phyloP scores from a whole-genome alignment of 768 basidiomycete species.

The Macrocybe gigantea region DNA sequence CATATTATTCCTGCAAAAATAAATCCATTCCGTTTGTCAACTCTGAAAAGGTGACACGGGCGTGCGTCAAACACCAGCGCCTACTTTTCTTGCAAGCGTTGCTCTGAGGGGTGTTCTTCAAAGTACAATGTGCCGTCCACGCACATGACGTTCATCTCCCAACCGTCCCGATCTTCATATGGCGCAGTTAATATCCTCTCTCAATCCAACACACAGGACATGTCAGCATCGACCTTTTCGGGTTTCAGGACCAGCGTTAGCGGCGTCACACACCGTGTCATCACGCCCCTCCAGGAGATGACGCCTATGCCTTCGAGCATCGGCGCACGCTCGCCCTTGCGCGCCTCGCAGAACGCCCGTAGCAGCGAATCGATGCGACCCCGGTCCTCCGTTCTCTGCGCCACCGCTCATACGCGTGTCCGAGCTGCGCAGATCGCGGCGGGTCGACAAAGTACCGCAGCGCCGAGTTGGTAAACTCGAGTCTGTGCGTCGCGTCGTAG shows the following conservation, averaged over 20 bases:
- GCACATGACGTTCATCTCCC: slow-evolving; percentile 81
- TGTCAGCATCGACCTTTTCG: slow-evolving; percentile 6
- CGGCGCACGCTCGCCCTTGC: slow-evolving; percentile 19
- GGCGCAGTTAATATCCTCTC: slow-evolving; percentile 75
- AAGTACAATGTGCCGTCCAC: slow-evolving; percentile 66
- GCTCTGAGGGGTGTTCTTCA: slow-evolving; percentile 65
- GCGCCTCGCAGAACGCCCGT: slow-evolving; percentile 44
- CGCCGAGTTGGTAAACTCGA: slow-evolving; percentile 64
- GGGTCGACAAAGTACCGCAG: slow-evolving; percentile 69
- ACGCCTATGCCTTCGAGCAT: slow-evolving; percentile 39
- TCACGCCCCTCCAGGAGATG: slow-evolving; percentile 74
- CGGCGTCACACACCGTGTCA: slow-evolving; percentile 60
- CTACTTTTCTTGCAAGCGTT: slow-evolving; percentile 59
- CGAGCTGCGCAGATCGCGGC: slow-evolving; percentile 58
- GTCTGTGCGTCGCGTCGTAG: slow-evolving; percentile 48
- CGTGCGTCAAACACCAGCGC: slow-evolving; percentile 12
- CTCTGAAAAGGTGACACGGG: background rate
- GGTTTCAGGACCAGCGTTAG: slow-evolving; percentile 8
- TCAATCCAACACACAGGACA: slow-evolving; percentile 22
- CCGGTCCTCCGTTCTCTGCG: slow-evolving; percentile 55
- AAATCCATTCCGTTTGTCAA: background rate
- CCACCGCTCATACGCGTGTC: slow-evolving; percentile 73
- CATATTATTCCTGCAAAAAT: slow-evolving; percentile 50
- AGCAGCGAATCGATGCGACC: slow-evolving; percentile 68
- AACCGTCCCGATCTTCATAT: slow-evolving; percentile 75